These are phyloP conservation scores for Capniomyces stellatus DNA, from an alignment of 371 early-diverging fungal genomes.

Conservation along the genomic window DNA sequence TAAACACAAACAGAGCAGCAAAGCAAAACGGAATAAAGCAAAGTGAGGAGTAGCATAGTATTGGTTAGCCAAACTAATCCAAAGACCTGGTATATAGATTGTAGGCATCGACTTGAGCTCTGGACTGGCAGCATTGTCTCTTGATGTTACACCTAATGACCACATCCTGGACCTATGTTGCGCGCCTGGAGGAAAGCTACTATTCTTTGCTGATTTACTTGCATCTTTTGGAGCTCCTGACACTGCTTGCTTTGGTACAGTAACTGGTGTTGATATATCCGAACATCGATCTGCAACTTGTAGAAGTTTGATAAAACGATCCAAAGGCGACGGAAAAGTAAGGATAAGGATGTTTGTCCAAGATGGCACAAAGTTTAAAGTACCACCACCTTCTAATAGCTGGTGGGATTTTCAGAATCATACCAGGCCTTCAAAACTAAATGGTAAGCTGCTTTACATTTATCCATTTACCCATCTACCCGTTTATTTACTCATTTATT, in stretches of 20 bases:
- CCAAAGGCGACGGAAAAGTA: slow-evolving; percentile 6
- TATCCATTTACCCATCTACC: too few relatives aligned
- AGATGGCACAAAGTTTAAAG: slow-evolving; percentile 68
- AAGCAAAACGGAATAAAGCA: too few relatives aligned
- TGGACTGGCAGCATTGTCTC: slow-evolving; percentile 45
- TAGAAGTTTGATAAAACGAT: slow-evolving; percentile 15
- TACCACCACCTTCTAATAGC: slow-evolving; percentile 38
- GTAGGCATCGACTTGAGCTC: slow-evolving; percentile 79
- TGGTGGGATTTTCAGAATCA: slow-evolving; percentile 25
- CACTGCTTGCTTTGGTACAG: slow-evolving; percentile 35
- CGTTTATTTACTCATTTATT: too few relatives aligned
- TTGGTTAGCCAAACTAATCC: too few relatives aligned
- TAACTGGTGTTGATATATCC: slow-evolving; percentile 84
- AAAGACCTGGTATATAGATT: too few relatives aligned
- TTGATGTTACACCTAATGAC: slow-evolving; percentile 38
- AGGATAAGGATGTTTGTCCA: slow-evolving; percentile 40
- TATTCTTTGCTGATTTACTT: slow-evolving; percentile 43
- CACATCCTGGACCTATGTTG: slow-evolving; percentile 66
- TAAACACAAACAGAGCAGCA: too few relatives aligned
- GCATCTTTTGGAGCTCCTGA: background rate
- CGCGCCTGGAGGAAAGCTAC: slow-evolving; percentile 65
- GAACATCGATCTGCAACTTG: slow-evolving; percentile 43
- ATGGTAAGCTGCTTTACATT: too few relatives aligned
- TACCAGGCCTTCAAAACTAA: too few relatives aligned
- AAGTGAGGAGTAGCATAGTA: too few relatives aligned